Evolutionary conservation across 169 alveolate species (phyloP).

Genomic region (Plasmodium vinckei): DNA sequence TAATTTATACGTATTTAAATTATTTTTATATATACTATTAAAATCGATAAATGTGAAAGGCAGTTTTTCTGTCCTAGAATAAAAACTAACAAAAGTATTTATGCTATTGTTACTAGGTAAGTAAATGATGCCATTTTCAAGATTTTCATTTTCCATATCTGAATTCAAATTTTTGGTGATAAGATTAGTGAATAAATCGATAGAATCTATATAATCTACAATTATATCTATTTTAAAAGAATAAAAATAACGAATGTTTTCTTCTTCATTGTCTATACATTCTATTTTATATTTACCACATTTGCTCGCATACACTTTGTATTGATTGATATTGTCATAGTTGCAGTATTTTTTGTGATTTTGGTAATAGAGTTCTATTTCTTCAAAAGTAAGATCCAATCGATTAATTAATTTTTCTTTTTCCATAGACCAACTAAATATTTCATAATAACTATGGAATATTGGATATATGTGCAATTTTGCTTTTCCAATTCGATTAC

Average conservation of each 20-base stretch:
- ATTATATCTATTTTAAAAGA: slow-evolving; percentile 31
- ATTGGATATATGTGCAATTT: slow-evolving; percentile 49
- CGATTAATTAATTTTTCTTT: slow-evolving; percentile 1
- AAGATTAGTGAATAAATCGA: too few relatives aligned
- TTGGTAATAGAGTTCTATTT: slow-evolving; percentile 41
- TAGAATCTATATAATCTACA: slow-evolving; percentile 28
- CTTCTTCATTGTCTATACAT: slow-evolving; percentile 11
- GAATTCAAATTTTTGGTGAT: too few relatives aligned
- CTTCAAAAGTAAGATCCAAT: slow-evolving; percentile 27
- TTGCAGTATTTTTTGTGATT: slow-evolving; percentile 3
- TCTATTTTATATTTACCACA: too few relatives aligned
- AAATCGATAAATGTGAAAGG: slow-evolving; percentile 18
- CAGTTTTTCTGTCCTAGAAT: not conserved
- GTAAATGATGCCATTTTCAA: slow-evolving; percentile 4
- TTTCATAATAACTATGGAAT: slow-evolving; percentile 40
- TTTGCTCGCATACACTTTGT: too few relatives aligned
- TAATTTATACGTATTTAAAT: slow-evolving; percentile 12
- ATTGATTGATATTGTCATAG: not conserved
- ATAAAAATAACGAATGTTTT: slow-evolving; percentile 9
- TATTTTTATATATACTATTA: slow-evolving; percentile 11
- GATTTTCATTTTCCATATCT: not conserved
- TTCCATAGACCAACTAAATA: not conserved
- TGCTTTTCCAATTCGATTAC: slow-evolving; percentile 10
- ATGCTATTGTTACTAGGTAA: slow-evolving; percentile 8
- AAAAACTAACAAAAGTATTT: slow-evolving; percentile 18